phyloP scores from a whole-genome alignment of 139 green algal species.

The Picochlorum sp. region DNA sequence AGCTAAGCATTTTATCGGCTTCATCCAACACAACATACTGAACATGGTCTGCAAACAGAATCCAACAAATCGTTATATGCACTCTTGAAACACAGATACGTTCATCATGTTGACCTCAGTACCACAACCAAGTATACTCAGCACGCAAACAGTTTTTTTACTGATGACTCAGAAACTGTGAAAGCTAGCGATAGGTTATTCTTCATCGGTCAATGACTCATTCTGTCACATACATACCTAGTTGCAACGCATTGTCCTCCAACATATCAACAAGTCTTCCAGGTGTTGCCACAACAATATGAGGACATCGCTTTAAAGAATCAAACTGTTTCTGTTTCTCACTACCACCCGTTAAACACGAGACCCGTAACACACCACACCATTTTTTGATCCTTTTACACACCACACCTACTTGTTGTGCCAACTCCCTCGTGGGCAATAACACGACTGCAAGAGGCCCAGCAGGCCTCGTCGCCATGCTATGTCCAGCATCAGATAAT shows the following conservation, averaged over 20 bases:
- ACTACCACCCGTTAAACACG: conserved; percentile 55
- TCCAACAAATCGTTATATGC: too few species aligned
- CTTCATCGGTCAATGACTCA: conserved; percentile 12
- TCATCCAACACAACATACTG: conserved; percentile 74
- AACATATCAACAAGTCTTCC: conserved; percentile 74
- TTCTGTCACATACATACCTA: conserved; percentile 21
- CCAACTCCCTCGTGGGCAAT: conserved; percentile 72
- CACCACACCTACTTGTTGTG: conserved; percentile 50
- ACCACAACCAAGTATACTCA: conserved; percentile 23
- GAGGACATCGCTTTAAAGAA: conserved; percentile 20
- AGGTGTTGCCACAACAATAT: conserved; percentile 73
- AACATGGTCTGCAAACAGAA: conserved; percentile 12
- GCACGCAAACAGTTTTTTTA: background rate
- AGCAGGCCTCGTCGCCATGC: conserved; percentile 11
- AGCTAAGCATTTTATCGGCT: conserved; percentile 79
- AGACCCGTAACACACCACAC: conserved; percentile 26
- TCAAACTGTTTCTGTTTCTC: conserved; percentile 52
- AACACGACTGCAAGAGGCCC: conserved; percentile 53
- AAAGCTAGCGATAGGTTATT: conserved; percentile 40
- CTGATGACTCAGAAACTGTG: conserved; percentile 47
- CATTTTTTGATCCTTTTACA: conserved; percentile 19
- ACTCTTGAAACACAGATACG: too few species aligned
- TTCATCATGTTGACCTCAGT: conserved; percentile 2
- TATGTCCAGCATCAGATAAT: conserved; percentile 9
- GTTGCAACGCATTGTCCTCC: conserved; percentile 34